Percentiles rank a stretch among this genome's conserved stretches.
Conservation (phyloP, 1,284 basidiomycete genomes). For the Sporisorium sorghi region DNA sequence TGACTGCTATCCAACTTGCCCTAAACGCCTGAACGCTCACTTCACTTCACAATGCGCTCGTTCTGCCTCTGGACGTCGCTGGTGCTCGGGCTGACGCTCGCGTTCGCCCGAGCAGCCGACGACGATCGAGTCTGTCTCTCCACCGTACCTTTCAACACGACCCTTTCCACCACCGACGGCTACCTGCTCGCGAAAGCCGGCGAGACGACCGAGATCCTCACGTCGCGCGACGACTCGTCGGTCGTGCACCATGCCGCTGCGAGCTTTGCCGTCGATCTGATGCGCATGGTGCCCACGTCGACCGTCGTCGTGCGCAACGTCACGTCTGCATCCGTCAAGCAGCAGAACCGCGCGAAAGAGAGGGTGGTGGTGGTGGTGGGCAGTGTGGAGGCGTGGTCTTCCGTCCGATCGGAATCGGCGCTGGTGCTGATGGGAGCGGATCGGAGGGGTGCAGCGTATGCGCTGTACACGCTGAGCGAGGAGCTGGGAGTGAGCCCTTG, state of each 20-base stretch:
- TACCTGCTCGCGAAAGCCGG: constrained; percentile 31
- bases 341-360: constrained; percentile 5
- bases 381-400: constrained; percentile 28
- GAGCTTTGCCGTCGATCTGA: constrained; percentile 25
- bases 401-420: background rate
- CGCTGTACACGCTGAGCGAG: constrained; percentile 32
- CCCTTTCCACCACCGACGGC: background rate
- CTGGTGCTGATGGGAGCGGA: constrained; percentile 30
- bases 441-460: constrained; percentile 27
- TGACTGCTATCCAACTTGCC: too few species aligned
- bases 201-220: constrained; percentile 37
- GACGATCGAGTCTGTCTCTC: constrained; percentile 16
- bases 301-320: constrained; percentile 34
- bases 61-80: constrained; percentile 11
- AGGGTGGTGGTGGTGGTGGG: constrained; percentile 23
- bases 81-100: constrained; percentile 14
- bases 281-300: constrained; percentile 23
- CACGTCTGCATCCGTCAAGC: constrained; percentile 22
- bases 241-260: constrained; percentile 31
- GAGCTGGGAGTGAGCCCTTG: constrained; percentile 35
- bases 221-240: constrained; percentile 34
- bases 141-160: background rate
- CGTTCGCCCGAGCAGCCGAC: background rate
- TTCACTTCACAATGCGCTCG: constrained; percentile 15
- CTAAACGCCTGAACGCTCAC: background rate